Base-by-base conservation (phyloP, 2,329 filamentous ascomycete species). In the Stagonosporopsis chrysanthemi region DNA sequence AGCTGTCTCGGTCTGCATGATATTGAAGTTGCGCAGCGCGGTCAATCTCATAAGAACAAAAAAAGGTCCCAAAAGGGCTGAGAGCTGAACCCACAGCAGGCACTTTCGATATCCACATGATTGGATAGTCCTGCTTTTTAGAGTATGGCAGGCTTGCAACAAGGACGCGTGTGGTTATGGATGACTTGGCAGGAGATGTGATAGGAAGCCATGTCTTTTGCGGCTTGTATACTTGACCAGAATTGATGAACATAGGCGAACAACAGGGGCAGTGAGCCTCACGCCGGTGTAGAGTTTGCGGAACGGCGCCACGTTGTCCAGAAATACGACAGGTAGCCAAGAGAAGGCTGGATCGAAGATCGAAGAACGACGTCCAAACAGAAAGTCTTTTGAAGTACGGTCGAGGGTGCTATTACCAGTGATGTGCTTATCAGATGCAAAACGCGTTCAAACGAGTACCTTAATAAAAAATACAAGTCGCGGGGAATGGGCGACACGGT, bases 211-310 rank as follows among this genome's bases (percentile, higher is more conserved):
- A 19, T 5, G n/a, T 42, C 5, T 17, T 42, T 14, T 31, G 36
- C 28, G 26, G 42, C 42, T 28, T 47, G 12, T 4, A 14, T 22
- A 36, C 51, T 47, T 53, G 36, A 28, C 43, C 36, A 23, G 42
- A 47, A 53, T 8, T 24, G 43, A 24, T 24, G 19, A 53, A 47
- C 12, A 42, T 46, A 47, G 36, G 51, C 42, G 43, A 53, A 28
- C 5, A 14, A 22, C 43, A 53, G 28, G 40, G 36, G 19, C 36
- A 28, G 43, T 36, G 36, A 53, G 51, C 43, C 43, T 47, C 22
- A 22, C 43, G n/a, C 17, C 29, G 38, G 43, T 48, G 28, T 48
- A 36, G 28, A 47, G 24, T 53, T 28, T 35, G 15, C n/a, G 51
- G 29, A 5, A 22, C 2, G 23, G 7, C 38, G 51, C 43, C 51